Evolutionary conservation across 192 early-diverging fungal species (phyloP).

Genomic region (Umbelopsis ramanniana): DNA sequence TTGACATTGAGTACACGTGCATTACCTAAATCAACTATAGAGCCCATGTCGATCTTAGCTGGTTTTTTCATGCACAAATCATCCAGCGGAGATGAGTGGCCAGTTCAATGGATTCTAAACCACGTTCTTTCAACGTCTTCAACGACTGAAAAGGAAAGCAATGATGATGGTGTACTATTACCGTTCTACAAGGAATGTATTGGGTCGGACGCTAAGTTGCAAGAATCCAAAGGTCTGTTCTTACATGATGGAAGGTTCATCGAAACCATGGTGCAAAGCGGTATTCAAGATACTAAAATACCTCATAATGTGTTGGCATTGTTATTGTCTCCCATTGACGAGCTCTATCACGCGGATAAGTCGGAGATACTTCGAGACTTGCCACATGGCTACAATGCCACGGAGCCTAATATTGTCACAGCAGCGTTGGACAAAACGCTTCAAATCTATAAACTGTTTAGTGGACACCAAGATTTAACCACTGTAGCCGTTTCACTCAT

Average conservation of each 20-base stretch:
- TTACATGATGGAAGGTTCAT: slow-evolving; percentile 26
- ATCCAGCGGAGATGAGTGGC: slow-evolving; percentile 19
- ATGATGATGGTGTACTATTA: not conserved
- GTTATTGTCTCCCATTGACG: slow-evolving; percentile 40
- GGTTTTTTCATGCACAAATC: slow-evolving; percentile 5
- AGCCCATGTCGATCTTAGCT: slow-evolving; percentile 5
- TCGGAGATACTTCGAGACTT: slow-evolving; percentile 27
- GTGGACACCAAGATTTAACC: slow-evolving; percentile 3
- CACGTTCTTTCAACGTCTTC: not conserved
- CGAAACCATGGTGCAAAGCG: slow-evolving; percentile 14
- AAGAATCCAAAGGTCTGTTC: slow-evolving; percentile 27
- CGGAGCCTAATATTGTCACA: slow-evolving; percentile 9
- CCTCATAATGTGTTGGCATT: slow-evolving; percentile 23
- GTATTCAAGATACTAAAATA: not conserved
- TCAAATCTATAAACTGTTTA: not conserved
- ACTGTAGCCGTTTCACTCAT: slow-evolving; percentile 30
- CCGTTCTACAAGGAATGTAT: slow-evolving; percentile 13
- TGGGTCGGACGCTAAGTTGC: not conserved
- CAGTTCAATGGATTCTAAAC: not conserved
- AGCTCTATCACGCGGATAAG: slow-evolving; percentile 40
- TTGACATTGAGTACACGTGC: slow-evolving; percentile 3
- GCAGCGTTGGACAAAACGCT: slow-evolving; percentile 17
- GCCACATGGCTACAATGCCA: slow-evolving; percentile 21
- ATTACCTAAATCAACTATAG: not conserved
- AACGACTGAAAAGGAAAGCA: not conserved